phyloP scores from a whole-genome alignment of 2,329 filamentous ascomycete species.

The Conoideocrella luteorostrata region DNA sequence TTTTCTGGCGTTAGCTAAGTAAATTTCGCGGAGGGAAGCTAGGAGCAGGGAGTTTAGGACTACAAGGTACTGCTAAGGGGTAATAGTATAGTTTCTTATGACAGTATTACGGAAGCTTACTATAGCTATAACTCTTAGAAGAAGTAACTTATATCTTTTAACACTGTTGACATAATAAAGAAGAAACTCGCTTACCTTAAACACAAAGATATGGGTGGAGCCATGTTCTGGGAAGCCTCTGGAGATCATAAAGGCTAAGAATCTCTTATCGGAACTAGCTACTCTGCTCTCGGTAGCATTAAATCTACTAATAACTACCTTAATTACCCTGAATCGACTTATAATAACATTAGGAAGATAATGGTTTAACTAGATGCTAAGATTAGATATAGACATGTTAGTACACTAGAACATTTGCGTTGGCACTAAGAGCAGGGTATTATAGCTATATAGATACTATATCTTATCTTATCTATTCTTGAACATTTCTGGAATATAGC shows the following conservation, averaged over 20 bases:
- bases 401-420: too few species aligned
- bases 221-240: slow-evolving; percentile 83
- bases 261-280: slow-evolving; percentile 51
- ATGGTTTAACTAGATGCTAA: too few species aligned
- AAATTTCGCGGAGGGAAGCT: slow-evolving; percentile 58
- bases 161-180: slow-evolving; percentile 53
- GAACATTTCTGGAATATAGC: too few species aligned
- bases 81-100: slow-evolving; percentile 51
- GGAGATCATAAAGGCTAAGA: slow-evolving; percentile 54
- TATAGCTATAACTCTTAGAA: slow-evolving; percentile 61
- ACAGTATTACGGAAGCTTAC: slow-evolving; percentile 52
- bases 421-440: too few species aligned
- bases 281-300: slow-evolving; percentile 34
- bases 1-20: slow-evolving; percentile 64
- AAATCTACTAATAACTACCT: slow-evolving; percentile 44
- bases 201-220: slow-evolving; percentile 58
- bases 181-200: slow-evolving; percentile 62
- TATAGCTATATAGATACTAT: too few species aligned
- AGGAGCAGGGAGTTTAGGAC: slow-evolving; percentile 72
- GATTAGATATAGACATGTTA: too few species aligned
- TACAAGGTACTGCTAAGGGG: slow-evolving; percentile 68
- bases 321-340: slow-evolving; percentile 46
- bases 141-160: slow-evolving; percentile 65
- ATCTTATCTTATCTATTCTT: too few species aligned
- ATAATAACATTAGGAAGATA: slow-evolving; percentile 42